A percentile compares a stretch with the other conserved stretches of the same genome.
phyloP scores from a whole-genome alignment of 192 early-diverging fungal genomes.

The Mortierella alpina region DNA sequence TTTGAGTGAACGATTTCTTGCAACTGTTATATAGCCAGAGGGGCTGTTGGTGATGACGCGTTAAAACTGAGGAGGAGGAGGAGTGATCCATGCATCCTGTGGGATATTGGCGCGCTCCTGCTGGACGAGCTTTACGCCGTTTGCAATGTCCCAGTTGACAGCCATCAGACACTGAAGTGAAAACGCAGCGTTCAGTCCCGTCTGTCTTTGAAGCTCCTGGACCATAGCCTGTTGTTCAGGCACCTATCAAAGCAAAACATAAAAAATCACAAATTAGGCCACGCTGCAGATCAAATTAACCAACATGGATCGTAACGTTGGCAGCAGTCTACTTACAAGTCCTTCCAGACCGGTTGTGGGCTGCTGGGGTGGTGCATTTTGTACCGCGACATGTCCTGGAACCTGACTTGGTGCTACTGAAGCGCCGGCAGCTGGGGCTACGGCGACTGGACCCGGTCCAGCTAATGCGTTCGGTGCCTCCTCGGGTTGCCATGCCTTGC shows the following conservation, averaged over 20 bases:
- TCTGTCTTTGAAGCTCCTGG: slow-evolving; percentile 35
- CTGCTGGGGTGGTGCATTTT: background rate
- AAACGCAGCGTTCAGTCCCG: slow-evolving; percentile 39
- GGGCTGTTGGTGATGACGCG: too few relatives aligned
- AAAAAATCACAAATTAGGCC: background rate
- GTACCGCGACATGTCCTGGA: background rate
- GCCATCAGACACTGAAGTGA: slow-evolving; percentile 42
- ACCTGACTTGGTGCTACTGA: background rate
- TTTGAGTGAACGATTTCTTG: too few relatives aligned
- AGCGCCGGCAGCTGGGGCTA: background rate
- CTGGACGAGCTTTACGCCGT: slow-evolving; percentile 23
- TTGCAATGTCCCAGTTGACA: slow-evolving; percentile 39
- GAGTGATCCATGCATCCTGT: too few relatives aligned
- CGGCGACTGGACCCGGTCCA: slow-evolving; percentile 2
- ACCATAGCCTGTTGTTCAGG: slow-evolving; percentile 45
- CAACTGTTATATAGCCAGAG: too few relatives aligned
- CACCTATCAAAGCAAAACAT: slow-evolving; percentile 2
- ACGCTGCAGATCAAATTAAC: background rate
- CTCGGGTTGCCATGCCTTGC: slow-evolving; percentile 33
- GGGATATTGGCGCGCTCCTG: too few relatives aligned
- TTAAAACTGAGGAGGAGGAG: too few relatives aligned
- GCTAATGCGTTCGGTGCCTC: background rate
- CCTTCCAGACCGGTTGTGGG: too few relatives aligned
- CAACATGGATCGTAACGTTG: too few relatives aligned
- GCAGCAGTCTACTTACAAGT: too few relatives aligned